Conservation (phyloP, 2,329 filamentous ascomycete species). For the Fonsecaea nubica region DNA sequence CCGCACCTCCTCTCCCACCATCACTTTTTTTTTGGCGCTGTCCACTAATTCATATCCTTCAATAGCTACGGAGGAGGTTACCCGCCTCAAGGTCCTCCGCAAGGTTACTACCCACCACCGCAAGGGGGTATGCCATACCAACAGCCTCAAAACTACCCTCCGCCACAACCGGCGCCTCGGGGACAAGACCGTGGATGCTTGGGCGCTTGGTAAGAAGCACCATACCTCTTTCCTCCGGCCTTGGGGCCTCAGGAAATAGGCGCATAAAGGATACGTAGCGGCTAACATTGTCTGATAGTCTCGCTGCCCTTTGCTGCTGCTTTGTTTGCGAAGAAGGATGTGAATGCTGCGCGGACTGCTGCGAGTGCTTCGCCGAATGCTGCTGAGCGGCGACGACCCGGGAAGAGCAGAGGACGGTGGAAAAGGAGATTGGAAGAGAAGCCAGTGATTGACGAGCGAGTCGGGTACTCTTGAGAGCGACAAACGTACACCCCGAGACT, state of each 20-base stretch:
- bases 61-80: constrained; percentile 25
- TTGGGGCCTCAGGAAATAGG: background rate
- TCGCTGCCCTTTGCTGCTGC: constrained; percentile 67
- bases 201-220: constrained; percentile 52
- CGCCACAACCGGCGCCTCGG: constrained; percentile 46
- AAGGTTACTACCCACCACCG: constrained; percentile 27
- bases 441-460: background rate
- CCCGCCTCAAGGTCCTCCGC: constrained; percentile 28
- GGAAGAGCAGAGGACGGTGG: constrained; percentile 1
- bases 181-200: constrained; percentile 60
- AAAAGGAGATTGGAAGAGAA: background rate
- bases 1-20: background rate
- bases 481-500: background rate
- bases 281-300: constrained; percentile 44
- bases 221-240: background rate
- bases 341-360: constrained; percentile 69
- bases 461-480: background rate
- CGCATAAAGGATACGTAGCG: background rate
- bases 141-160: constrained; percentile 59
- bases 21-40: background rate
- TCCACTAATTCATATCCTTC: background rate
- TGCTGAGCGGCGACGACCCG: constrained; percentile 30
- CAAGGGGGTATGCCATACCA: constrained; percentile 40
- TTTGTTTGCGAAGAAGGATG: constrained; percentile 69
- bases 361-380: constrained; percentile 52